These are phyloP conservation scores for Citrus sinensis DNA, from an alignment of 345 rosid species.

Conservation along the genomic window DNA sequence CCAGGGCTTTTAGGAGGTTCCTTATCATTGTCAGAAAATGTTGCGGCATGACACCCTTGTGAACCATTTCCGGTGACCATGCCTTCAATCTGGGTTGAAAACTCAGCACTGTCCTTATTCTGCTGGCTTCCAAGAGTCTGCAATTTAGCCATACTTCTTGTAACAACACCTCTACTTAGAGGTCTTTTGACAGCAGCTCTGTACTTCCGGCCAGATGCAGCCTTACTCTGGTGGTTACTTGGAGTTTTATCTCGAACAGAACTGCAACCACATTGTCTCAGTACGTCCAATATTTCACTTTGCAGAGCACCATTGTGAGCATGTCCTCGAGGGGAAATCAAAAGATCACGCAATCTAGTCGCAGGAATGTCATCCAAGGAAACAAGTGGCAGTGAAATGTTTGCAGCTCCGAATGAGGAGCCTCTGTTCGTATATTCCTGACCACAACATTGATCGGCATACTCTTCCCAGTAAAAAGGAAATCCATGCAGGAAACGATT, in stretches of 20 bases:
- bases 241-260: constrained; percentile 1
- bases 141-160: constrained; percentile 46
- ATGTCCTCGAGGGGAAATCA: constrained; percentile 17
- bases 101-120: not conserved
- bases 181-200: not conserved
- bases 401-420: not conserved
- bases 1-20: not conserved
- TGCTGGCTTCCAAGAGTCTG: not conserved
- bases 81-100: not conserved
- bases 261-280: constrained; percentile 6
- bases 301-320: constrained; percentile 7
- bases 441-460: constrained; percentile 6
- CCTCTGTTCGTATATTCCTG: constrained; percentile 17
- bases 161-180: constrained; percentile 26
- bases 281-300: constrained; percentile 16
- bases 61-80: not conserved
- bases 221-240: constrained; percentile 1
- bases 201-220: constrained; percentile 3
- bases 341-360: constrained; percentile 30
- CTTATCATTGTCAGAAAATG: not conserved
- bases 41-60: not conserved
- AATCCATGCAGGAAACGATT: constrained; percentile 43
- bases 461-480: constrained; percentile 46
- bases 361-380: constrained; percentile 31
- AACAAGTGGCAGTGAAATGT: constrained; percentile 7